Conservation (phyloP, 495 filamentous ascomycete species). For the Beverwykella pulmonaria region DNA sequence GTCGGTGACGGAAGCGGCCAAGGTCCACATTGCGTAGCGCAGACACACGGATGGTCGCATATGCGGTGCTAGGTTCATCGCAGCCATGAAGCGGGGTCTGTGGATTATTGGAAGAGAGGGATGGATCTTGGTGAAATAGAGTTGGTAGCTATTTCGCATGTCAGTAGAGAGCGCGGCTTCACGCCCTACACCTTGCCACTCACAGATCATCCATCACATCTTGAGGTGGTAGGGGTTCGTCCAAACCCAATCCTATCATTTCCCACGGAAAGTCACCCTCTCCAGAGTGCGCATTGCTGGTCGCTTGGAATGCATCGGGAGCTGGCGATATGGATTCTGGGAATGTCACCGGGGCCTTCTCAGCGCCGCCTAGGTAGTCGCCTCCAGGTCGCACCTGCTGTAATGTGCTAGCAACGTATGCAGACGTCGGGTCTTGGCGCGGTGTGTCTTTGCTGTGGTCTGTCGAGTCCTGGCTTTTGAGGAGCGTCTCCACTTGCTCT, state of each 20-base stretch:
- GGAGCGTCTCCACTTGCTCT: slow-evolving; percentile 93
- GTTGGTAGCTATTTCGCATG: slow-evolving; percentile 61
- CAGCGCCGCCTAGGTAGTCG: slow-evolving; percentile 10
- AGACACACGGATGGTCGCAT: slow-evolving; percentile 86
- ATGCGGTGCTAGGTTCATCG: slow-evolving; percentile 80
- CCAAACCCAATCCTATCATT: slow-evolving; percentile 89
- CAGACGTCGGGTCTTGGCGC: slow-evolving; percentile 20
- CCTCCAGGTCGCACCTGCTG: slow-evolving; percentile 5
- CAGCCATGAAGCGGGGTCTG: slow-evolving; percentile 78
- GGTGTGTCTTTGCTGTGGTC: slow-evolving; percentile 22
- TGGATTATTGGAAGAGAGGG: slow-evolving; percentile 86
- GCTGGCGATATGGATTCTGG: slow-evolving; percentile 31
- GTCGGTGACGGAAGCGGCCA: slow-evolving; percentile 79
- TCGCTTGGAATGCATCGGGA: slow-evolving; percentile 31
- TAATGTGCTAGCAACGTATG: slow-evolving; percentile 29
- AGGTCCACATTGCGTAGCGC: slow-evolving; percentile 91
- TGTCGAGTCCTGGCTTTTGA: slow-evolving; percentile 71
- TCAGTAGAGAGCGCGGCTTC: slow-evolving; percentile 5
- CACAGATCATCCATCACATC: slow-evolving; percentile 92
- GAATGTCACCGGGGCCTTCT: slow-evolving; percentile 14
- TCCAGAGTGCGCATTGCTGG: slow-evolving; percentile 29
- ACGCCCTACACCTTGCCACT: slow-evolving; percentile 38
- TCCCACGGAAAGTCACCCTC: slow-evolving; percentile 64
- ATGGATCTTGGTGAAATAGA: slow-evolving; percentile 91
- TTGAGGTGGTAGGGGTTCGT: slow-evolving; percentile 85